Percentiles rank a stretch among this genome's conserved stretches.
Conservation (phyloP, 2,329 filamentous ascomycete genomes). For the Clonostachys rhizophaga region DNA sequence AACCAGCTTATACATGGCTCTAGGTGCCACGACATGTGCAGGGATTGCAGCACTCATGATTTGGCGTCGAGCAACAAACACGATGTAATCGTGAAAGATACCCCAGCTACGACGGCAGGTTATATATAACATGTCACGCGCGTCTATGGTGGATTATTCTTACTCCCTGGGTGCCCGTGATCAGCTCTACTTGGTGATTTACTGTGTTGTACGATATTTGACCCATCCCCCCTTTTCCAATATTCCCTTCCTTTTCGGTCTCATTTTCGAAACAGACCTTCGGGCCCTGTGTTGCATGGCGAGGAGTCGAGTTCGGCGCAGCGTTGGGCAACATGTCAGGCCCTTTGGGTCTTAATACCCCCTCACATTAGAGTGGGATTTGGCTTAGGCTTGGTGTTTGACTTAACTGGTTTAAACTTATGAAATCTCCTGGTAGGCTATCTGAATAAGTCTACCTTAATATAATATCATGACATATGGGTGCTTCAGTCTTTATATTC, state of each 20-base stretch:
- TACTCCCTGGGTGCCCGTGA: too few relatives aligned
- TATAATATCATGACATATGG: too few relatives aligned
- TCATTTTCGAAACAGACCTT: background rate
- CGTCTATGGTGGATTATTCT: background rate
- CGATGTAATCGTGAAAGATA: conserved; percentile 16
- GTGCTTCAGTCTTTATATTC: too few relatives aligned
- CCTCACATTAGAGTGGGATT: too few relatives aligned
- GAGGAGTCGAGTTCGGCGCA: conserved; percentile 1
- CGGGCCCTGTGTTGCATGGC: background rate
- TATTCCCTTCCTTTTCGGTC: background rate
- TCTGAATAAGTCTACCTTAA: too few relatives aligned
- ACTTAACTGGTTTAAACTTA: too few relatives aligned
- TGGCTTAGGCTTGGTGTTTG: too few relatives aligned
- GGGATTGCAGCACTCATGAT: conserved; percentile 61
- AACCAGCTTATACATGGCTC: conserved; percentile 78
- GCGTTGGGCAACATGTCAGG: too few relatives aligned
- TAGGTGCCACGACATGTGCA: conserved; percentile 67
- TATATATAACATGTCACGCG: background rate
- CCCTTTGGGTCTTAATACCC: too few relatives aligned
- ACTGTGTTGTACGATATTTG: too few relatives aligned
- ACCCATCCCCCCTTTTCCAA: background rate
- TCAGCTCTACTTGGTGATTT: too few relatives aligned
- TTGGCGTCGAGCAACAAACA: conserved; percentile 53
- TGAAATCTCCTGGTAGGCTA: too few relatives aligned
- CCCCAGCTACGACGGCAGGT: background rate